These are phyloP conservation scores for Lagenidium sp. DNA, from an alignment of 352 stramenopile species.

Conservation along the genomic window DNA sequence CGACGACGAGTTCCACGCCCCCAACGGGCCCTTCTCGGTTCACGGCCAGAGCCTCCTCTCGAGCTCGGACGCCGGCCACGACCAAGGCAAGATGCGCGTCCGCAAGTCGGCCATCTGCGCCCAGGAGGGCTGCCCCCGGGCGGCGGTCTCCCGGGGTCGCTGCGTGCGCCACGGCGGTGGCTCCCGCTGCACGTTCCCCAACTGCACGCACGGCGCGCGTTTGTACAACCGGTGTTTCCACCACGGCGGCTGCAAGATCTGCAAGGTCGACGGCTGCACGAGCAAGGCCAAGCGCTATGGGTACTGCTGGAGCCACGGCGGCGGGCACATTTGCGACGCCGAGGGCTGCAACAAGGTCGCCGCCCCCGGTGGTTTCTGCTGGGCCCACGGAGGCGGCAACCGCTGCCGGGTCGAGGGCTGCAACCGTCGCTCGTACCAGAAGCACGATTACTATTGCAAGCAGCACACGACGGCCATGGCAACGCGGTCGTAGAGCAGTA, in stretches of 20 bases:
- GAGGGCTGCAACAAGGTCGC: constrained; percentile 50
- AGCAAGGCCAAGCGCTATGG: constrained; percentile 65
- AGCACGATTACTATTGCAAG: constrained; percentile 61
- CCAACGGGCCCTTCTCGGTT: constrained; percentile 25
- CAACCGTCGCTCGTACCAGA: constrained; percentile 61
- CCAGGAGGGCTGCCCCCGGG: constrained; percentile 35
- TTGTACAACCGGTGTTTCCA: constrained; percentile 64
- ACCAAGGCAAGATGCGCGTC: constrained; percentile 56
- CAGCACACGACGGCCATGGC: constrained; percentile 33
- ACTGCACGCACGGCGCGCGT: constrained; percentile 45
- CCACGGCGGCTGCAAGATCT: constrained; percentile 54
- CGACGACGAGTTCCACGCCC: constrained; percentile 21
- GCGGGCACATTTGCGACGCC: constrained; percentile 46
- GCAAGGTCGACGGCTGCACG: constrained; percentile 49
- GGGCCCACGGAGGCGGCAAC: constrained; percentile 57
- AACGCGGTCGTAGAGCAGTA: no score
- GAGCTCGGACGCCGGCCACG: constrained; percentile 36
- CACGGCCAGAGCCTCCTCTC: constrained; percentile 44
- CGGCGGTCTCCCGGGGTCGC: constrained; percentile 37
- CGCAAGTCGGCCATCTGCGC: constrained; percentile 54
- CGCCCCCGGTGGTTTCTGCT: constrained; percentile 57
- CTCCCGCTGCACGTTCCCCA: constrained; percentile 42
- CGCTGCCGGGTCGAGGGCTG: constrained; percentile 60
- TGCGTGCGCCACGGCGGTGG: constrained; percentile 48
- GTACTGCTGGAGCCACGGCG: constrained; percentile 64